phyloP scores from a whole-genome alignment of 2,329 filamentous ascomycete species.

The Hawksworthiomyces lignivorus region DNA sequence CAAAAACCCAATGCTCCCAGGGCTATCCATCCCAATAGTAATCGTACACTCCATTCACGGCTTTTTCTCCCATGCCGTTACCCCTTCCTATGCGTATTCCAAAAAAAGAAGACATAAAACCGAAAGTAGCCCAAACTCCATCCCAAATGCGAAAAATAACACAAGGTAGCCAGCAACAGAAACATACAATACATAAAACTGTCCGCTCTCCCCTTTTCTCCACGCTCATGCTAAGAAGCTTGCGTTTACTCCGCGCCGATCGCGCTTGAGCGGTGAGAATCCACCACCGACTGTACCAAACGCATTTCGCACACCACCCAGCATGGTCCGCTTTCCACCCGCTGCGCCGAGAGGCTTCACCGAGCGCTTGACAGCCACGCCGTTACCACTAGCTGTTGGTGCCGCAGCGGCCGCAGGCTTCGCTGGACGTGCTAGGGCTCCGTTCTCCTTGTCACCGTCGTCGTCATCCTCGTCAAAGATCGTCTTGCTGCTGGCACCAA shows the following conservation, averaged over 20 bases:
- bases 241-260: constrained; percentile 54
- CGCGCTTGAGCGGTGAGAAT: constrained; percentile 68
- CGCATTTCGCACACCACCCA: constrained; percentile 32
- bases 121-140: background rate
- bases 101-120: background rate
- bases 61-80: background rate
- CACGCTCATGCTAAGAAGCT: constrained; percentile 43
- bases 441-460: constrained; percentile 20
- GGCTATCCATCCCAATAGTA: background rate
- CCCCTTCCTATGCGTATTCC: background rate
- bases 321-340: constrained; percentile 19
- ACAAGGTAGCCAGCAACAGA: too few relatives aligned
- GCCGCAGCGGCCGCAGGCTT: background rate
- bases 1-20: too few relatives aligned
- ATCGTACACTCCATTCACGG: background rate
- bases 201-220: background rate
- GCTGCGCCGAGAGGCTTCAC: constrained; percentile 14
- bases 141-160: background rate
- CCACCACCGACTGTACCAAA: constrained; percentile 30
- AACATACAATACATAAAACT: background rate
- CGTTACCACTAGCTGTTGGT: constrained; percentile 26
- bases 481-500: constrained; percentile 54
- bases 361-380: constrained; percentile 15
- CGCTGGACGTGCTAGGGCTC: background rate
- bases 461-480: constrained; percentile 66